Conservation (phyloP, 140 eudicot genomes). For the Ambrosia hybrid region DNA sequence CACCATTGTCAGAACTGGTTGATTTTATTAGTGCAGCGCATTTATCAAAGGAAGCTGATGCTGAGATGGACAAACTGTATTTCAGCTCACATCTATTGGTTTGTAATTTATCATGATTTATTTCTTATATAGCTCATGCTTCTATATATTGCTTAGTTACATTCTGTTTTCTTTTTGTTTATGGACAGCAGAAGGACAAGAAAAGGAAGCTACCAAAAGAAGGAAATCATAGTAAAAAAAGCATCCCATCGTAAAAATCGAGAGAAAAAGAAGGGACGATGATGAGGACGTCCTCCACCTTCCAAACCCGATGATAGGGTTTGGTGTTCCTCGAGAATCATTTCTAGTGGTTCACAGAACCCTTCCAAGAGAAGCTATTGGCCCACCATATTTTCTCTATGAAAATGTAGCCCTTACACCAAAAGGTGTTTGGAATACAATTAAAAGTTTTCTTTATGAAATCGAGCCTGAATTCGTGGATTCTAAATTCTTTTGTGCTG, state of each 20-base stretch:
- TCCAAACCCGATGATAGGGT: constrained; percentile 79
- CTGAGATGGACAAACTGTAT: constrained; percentile 20
- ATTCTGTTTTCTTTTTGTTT: neutral
- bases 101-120: constrained; percentile 1
- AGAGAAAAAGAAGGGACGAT: constrained; percentile 26
- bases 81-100: constrained; percentile 23
- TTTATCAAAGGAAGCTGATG: constrained; percentile 44
- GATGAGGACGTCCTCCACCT: constrained; percentile 37
- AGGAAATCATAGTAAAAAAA: neutral
- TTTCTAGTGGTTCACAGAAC: constrained; percentile 23
- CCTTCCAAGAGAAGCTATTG: constrained; percentile 52
- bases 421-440: constrained; percentile 75
- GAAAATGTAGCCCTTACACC: constrained; percentile 85
- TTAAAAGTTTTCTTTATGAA: constrained; percentile 48
- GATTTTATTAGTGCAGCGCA: constrained; percentile 68
- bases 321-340: constrained; percentile 48
- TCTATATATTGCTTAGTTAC: neutral
- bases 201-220: constrained; percentile 38
- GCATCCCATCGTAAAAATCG: neutral
- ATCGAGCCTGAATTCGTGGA: constrained; percentile 81
- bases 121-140: constrained; percentile 1
- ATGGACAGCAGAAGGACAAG: constrained; percentile 29
- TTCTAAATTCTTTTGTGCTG: constrained; percentile 60
- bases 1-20: constrained; percentile 41
- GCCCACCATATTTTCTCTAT: constrained; percentile 71